Percentiles rank a stretch among this genome's conserved stretches.
These are phyloP conservation scores for Croton laevigatus DNA, from an alignment of 441 rosid species.

Conservation along the genomic window DNA sequence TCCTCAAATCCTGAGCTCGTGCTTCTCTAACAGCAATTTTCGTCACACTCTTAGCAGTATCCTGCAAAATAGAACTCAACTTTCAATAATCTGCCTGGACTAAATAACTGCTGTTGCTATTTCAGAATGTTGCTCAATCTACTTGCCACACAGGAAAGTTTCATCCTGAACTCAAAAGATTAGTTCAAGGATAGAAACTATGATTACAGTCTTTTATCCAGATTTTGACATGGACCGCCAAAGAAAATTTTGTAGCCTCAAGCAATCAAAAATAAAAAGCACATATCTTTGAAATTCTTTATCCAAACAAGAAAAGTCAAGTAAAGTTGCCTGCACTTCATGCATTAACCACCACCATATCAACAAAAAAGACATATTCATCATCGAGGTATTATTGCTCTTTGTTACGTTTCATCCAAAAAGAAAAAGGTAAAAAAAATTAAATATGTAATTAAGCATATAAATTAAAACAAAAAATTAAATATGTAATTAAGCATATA, in stretches of 20 bases:
- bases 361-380: not conserved
- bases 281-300: not conserved
- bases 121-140: not conserved
- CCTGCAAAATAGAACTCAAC: constrained; percentile 42
- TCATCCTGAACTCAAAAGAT: not conserved
- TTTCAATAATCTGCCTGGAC: constrained; percentile 2
- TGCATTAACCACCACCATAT: not conserved
- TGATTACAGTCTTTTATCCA: not conserved
- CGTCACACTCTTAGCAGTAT: constrained; percentile 90
- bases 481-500: not conserved
- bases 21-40: constrained; percentile 79
- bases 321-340: not conserved
- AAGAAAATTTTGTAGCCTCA: not conserved
- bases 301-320: not conserved
- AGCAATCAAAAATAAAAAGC: not conserved
- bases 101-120: constrained; percentile 12
- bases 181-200: not conserved
- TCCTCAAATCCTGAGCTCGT: constrained; percentile 91
- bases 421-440: too few species aligned
- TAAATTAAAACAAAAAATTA: too few species aligned
- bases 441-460: too few species aligned
- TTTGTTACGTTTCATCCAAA: too few species aligned
- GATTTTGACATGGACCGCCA: not conserved
- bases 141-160: not conserved
- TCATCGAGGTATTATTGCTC: too few species aligned